Percentiles rank a stretch among this genome's conserved stretches.
phyloP scores from a whole-genome alignment of 768 basidiomycete species.

The Phaffia australis region DNA sequence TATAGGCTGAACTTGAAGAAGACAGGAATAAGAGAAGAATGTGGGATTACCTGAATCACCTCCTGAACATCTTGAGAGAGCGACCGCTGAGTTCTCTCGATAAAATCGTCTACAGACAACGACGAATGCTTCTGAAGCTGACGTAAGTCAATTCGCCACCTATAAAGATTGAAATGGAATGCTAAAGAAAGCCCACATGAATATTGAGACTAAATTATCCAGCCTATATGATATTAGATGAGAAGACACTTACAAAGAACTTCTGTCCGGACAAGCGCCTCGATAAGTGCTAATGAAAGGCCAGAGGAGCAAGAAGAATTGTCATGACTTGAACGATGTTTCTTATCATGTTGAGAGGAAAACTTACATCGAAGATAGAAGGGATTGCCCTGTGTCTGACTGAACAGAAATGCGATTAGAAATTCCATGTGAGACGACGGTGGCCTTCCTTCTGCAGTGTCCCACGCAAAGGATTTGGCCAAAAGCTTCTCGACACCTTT shows the following conservation, averaged over 20 bases:
- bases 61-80: constrained; percentile 1
- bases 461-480: neutral
- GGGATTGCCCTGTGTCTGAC: too few species aligned
- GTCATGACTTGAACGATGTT: too few species aligned
- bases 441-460: neutral
- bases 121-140: too few species aligned
- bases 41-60: neutral
- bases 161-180: too few species aligned
- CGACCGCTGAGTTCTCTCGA: neutral
- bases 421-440: too few species aligned
- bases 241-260: neutral
- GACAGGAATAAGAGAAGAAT: neutral
- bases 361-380: too few species aligned
- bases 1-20: neutral
- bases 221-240: neutral
- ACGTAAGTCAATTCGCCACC: too few species aligned
- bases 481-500: neutral
- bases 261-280: too few species aligned
- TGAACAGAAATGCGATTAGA: neutral
- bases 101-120: neutral
- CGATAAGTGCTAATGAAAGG: too few species aligned
- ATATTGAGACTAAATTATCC: neutral
- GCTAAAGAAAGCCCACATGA: neutral
- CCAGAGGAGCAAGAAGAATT: too few species aligned
- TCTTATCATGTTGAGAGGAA: too few species aligned